Evolutionary conservation across 257 asterid species (phyloP), one percentile per base, ranked within the genome.

Genomic region (Echites panduratus): DNA sequence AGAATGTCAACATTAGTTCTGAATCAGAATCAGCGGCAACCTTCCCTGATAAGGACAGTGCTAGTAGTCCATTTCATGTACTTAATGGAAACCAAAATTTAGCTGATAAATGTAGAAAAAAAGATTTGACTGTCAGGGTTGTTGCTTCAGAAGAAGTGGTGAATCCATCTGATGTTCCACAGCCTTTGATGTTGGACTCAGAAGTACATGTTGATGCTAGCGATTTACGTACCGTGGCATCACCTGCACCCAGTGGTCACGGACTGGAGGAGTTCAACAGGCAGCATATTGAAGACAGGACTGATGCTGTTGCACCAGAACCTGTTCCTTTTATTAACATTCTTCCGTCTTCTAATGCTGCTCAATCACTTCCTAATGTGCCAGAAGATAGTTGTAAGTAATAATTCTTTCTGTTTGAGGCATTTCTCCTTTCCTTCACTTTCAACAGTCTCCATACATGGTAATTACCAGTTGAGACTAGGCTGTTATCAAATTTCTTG

Each of bases 371-470:
- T 48, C 58, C 63, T 52, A 68, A 67, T 62, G 82, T 76, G 50
- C 63, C 86, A 61, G 72, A 75, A 56, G 84, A 70, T 54, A 81
- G 76, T 17, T 44, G 97, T 88, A 83, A 83, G 89, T 80, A 20
- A 9, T 57, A 17, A n/a, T 52, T 70, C 38, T 19, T 10, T 17
- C 16, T 49, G 26, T 7, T 58, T 76, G 1, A 9, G 5, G 48
- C 7, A 22, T 20, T 45, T 43, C 38, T 73, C 29, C 24, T 44
- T 77, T 64, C 12, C n/a, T 44, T 40, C 64, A 20, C 10, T 13
- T 71, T 48, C 35, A 1, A 38, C 67, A 64, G 24, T 52, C 41
- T 24, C 41, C 41, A 20, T 14, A 43, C 32, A 32, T 14, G 5
- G 9, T 41, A 44, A 2, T 74, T 41, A 22, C 54, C 56, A 7